phyloP scores from a whole-genome alignment of 75 land plant species.

The Selaginella tamariscina region DNA sequence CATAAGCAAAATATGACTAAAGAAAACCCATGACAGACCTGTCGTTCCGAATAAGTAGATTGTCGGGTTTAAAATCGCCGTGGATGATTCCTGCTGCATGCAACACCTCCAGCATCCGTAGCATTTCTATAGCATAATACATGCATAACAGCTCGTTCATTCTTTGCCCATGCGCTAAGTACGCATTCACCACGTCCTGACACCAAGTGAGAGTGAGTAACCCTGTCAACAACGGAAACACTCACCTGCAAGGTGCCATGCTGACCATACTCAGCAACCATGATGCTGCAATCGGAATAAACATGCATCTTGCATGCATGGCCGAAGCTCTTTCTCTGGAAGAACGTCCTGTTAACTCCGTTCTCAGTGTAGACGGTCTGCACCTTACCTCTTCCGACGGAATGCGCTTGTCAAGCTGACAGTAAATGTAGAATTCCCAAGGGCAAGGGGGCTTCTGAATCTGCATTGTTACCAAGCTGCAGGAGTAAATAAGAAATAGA shows the following conservation, averaged over 20 bases:
- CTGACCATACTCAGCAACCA: conserved; percentile 64
- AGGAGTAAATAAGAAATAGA: neutral
- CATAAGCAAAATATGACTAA: neutral
- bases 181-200: conserved; percentile 90
- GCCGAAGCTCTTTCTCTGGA: conserved; percentile 79
- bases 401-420: conserved; percentile 68
- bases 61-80: conserved; percentile 97
- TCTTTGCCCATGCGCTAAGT: conserved; percentile 37
- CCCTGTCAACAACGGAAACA: neutral
- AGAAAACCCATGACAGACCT: conserved; percentile 30
- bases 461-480: conserved; percentile 29
- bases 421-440: conserved; percentile 97
- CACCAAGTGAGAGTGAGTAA: neutral
- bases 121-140: conserved; percentile 90
- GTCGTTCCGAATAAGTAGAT: conserved; percentile 78
- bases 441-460: conserved; percentile 83
- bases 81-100: conserved; percentile 76
- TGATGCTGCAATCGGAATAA: conserved; percentile 81
- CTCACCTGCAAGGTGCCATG: conserved; percentile 93
- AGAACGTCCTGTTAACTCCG: neutral
- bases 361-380: conserved; percentile 4
- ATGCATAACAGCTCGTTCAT: conserved; percentile 94
- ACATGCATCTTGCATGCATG: conserved; percentile 56
- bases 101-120: conserved; percentile 71
- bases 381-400: conserved; percentile 46